Evolutionary conservation across 495 filamentous ascomycete species (phyloP).

Genomic region (Daldinia decipiens): DNA sequence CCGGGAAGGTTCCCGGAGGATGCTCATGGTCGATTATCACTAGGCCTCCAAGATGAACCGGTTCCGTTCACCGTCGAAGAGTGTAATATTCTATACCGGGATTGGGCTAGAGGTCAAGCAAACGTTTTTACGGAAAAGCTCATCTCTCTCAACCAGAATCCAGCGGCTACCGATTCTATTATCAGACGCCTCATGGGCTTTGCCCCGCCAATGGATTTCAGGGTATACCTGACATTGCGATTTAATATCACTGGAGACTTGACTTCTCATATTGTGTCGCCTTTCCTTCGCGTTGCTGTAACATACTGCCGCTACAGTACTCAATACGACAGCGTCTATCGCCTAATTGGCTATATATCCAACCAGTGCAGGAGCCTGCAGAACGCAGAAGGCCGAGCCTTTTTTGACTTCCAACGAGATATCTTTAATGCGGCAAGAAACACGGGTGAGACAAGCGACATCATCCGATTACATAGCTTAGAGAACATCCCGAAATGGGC

Average conservation of each 20-base stretch:
- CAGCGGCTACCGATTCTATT: slow-evolving; percentile 54
- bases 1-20: slow-evolving; percentile 56
- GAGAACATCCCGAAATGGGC: slow-evolving; percentile 70
- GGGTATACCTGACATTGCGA: slow-evolving; percentile 49
- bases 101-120: slow-evolving; percentile 50
- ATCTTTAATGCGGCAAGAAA: slow-evolving; percentile 48
- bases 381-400: slow-evolving; percentile 54
- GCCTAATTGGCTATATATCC: slow-evolving; percentile 50
- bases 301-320: slow-evolving; percentile 51
- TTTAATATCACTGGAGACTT: slow-evolving; percentile 50
- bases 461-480: slow-evolving; percentile 50
- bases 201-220: slow-evolving; percentile 48
- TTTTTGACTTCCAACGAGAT: slow-evolving; percentile 55
- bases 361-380: slow-evolving; percentile 54
- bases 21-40: slow-evolving; percentile 41
- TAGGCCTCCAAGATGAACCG: slow-evolving; percentile 35
- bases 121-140: slow-evolving; percentile 64
- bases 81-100: slow-evolving; percentile 53
- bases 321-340: slow-evolving; percentile 39
- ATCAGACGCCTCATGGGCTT: slow-evolving; percentile 55
- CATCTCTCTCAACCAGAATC: slow-evolving; percentile 60
- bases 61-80: slow-evolving; percentile 55
- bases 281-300: slow-evolving; percentile 52
- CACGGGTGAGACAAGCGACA: slow-evolving; percentile 42
- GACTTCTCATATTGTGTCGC: slow-evolving; percentile 44